Evolutionary conservation across 2,329 filamentous ascomycete genomes (phyloP).

Genomic region (Biscogniauxia sp.): DNA sequence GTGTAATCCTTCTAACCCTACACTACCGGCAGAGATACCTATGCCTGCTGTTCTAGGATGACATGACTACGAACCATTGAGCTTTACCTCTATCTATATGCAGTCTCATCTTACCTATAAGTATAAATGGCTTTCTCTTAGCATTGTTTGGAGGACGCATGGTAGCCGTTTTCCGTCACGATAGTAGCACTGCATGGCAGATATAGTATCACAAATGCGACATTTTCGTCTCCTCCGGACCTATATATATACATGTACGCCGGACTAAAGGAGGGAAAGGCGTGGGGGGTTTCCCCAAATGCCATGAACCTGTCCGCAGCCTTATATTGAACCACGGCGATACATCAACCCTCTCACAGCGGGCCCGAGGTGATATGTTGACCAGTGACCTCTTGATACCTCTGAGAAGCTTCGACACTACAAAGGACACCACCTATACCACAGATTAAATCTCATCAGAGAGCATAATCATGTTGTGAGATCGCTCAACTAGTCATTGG

Average conservation of each 20-base stretch:
- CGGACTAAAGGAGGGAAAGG: too few species aligned
- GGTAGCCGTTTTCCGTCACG: background rate
- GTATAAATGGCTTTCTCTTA: background rate
- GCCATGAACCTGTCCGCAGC: too few species aligned
- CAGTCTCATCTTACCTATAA: background rate
- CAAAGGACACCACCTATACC: background rate
- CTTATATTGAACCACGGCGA: too few species aligned
- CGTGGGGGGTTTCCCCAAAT: too few species aligned
- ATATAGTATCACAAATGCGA: background rate
- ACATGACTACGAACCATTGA: background rate
- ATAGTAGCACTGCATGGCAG: background rate
- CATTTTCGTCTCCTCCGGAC: background rate
- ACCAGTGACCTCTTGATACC: too few species aligned
- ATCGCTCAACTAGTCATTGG: background rate
- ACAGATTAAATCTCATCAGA: background rate
- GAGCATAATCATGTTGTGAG: background rate
- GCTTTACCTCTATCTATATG: background rate
- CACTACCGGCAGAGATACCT: background rate
- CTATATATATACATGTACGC: background rate
- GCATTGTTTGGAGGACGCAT: background rate
- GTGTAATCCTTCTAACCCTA: background rate
- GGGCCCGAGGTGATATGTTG: too few species aligned
- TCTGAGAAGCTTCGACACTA: too few species aligned
- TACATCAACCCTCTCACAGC: too few species aligned
- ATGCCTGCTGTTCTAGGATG: background rate